Evolutionary conservation across 148 eudicot species (phyloP).

Genomic region (Rhododendron simsii): DNA sequence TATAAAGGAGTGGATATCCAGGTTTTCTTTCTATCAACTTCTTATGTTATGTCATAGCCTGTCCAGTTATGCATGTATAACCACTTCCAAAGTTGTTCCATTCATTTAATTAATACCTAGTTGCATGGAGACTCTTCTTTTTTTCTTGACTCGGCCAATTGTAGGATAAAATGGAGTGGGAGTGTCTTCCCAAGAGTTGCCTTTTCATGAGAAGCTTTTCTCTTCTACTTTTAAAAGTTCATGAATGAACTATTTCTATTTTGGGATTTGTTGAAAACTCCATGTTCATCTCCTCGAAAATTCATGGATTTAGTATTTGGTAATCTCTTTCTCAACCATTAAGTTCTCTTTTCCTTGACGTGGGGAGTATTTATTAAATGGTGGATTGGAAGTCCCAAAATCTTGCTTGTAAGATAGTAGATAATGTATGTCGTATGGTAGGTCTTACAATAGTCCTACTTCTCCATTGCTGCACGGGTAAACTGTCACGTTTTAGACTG

Average conservation of each 20-base stretch:
- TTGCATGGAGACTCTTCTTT: not conserved
- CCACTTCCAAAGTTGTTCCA: not conserved
- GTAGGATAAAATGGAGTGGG: not conserved
- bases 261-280: not conserved
- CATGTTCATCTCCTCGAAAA: not conserved
- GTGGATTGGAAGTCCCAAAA: not conserved
- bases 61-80: not conserved
- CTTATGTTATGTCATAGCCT: not conserved
- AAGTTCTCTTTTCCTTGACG: not conserved
- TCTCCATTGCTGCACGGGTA: not conserved
- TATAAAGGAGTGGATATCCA: conserved; percentile 37
- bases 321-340: not conserved
- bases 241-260: not conserved
- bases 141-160: not conserved
- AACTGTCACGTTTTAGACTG: not conserved
- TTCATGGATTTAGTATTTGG: not conserved
- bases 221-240: not conserved
- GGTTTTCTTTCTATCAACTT: conserved; percentile 28
- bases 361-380: not conserved
- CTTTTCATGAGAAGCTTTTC: not conserved
- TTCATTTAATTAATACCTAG: not conserved
- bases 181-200: not conserved
- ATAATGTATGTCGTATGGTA: not conserved
- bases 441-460: too few species aligned
- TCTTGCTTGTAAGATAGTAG: not conserved